A percentile compares a stretch with the other conserved stretches of the same genome.
Conservation (phyloP, 805 yeast species). For the Clavispora vitiphila region DNA sequence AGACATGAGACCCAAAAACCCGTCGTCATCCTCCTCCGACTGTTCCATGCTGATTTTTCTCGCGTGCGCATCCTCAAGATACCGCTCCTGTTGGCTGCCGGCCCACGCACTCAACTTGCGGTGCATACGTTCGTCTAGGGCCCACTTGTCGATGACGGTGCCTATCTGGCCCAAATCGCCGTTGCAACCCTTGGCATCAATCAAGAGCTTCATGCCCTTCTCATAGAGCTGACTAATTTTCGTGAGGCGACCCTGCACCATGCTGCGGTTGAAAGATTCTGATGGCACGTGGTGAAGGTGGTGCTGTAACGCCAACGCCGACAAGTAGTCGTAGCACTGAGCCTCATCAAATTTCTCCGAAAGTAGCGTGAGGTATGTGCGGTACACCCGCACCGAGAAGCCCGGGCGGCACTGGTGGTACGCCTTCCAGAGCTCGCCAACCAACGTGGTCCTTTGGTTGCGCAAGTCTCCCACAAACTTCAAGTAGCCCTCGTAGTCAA, state of each 20-base stretch:
- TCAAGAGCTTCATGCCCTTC: conserved; percentile 21
- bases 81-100: conserved; percentile 15
- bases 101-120: conserved; percentile 19
- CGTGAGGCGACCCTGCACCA: conserved; percentile 1
- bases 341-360: conserved; percentile 18
- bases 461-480: conserved; percentile 20
- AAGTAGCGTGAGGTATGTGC: conserved; percentile 19
- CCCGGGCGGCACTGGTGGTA: conserved; percentile 20
- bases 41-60: conserved; percentile 19
- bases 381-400: conserved; percentile 23
- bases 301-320: conserved; percentile 10
- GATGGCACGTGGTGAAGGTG: conserved; percentile 9
- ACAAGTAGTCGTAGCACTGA: conserved; percentile 20
- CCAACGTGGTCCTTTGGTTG: conserved; percentile 21
- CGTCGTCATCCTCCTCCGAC: conserved; percentile 26
- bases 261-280: conserved; percentile 16
- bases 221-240: conserved; percentile 12
- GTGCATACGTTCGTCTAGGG: conserved; percentile 26
- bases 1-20: conserved; percentile 27
- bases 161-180: conserved; percentile 24
- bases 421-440: conserved; percentile 33
- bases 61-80: conserved; percentile 18
- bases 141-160: conserved; percentile 35
- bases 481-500: conserved; percentile 36
- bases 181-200: conserved; percentile 24